Conservation (phyloP, 2,329 filamentous ascomycete species). For the Davidsoniella neocaledoniae region DNA sequence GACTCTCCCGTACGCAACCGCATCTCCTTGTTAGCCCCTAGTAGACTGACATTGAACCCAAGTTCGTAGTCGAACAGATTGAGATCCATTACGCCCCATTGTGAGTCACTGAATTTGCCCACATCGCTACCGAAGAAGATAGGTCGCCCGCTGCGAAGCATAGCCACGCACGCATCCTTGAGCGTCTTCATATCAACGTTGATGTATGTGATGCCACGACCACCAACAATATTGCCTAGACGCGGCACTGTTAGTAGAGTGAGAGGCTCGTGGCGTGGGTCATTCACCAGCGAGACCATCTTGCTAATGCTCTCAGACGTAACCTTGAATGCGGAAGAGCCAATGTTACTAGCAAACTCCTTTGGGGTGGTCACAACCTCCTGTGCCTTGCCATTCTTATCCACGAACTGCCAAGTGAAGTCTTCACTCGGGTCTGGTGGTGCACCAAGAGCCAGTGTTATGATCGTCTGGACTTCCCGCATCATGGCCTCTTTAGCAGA, state of each 20-base stretch:
- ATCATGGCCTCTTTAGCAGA: constrained; percentile 56
- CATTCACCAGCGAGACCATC: constrained; percentile 71
- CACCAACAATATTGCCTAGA: constrained; percentile 68
- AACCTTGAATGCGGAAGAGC: constrained; percentile 18
- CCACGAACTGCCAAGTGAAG: constrained; percentile 71
- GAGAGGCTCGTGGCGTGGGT: constrained; percentile 61
- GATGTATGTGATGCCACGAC: constrained; percentile 60
- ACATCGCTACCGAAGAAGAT: constrained; percentile 86
- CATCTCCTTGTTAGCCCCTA: constrained; percentile 61
- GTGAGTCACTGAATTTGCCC: constrained; percentile 57
- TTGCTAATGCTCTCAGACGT: constrained; percentile 43
- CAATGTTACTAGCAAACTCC: constrained; percentile 52
- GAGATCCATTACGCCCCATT: constrained; percentile 63
- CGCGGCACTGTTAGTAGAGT: constrained; percentile 59
- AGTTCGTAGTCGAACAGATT: constrained; percentile 63
- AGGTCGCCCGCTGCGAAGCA: constrained; percentile 62
- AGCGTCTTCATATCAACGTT: constrained; percentile 62
- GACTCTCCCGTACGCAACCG: constrained; percentile 58
- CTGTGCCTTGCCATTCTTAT: constrained; percentile 47
- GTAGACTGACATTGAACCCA: constrained; percentile 61
- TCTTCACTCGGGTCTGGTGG: constrained; percentile 50
- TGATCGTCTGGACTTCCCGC: constrained; percentile 60
- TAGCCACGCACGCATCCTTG: constrained; percentile 56
- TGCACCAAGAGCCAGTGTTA: constrained; percentile 69
- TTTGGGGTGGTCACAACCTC: constrained; percentile 48